phyloP scores from a whole-genome alignment of 441 rosid species.

The Corymbia calophylla region DNA sequence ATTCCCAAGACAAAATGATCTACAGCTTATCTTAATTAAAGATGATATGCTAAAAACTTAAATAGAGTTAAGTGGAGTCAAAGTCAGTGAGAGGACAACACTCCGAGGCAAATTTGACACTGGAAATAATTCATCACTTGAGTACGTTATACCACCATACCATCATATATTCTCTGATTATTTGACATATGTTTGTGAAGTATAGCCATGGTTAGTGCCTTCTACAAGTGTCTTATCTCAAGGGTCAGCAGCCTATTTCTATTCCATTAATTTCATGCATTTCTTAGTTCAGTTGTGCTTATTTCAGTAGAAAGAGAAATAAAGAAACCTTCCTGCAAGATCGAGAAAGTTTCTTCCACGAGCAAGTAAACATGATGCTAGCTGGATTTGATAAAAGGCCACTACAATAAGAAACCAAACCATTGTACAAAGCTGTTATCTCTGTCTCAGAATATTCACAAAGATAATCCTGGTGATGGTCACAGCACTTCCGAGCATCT shows the following conservation, averaged over 20 bases:
- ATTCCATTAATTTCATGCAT: neutral
- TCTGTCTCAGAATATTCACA: neutral
- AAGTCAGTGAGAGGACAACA: neutral
- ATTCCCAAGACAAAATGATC: neutral
- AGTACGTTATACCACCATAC: neutral
- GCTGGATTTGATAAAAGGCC: neutral
- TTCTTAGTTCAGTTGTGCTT: neutral
- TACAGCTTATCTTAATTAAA: neutral
- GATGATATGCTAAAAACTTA: neutral
- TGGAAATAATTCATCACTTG: neutral
- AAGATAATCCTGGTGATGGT: neutral
- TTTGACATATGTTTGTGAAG: neutral
- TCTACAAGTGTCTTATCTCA: neutral
- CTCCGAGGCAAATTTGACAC: neutral
- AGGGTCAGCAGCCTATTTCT: neutral
- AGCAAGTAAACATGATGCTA: neutral
- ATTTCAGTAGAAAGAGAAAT: neutral
- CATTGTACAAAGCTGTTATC: neutral
- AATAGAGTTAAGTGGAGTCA: neutral
- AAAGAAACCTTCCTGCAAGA: neutral
- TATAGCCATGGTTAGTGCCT: neutral
- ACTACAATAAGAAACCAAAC: neutral
- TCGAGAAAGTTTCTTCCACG: neutral
- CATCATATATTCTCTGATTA: neutral
- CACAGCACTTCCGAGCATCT: neutral